Percentiles rank a stretch among this genome's conserved stretches.
Conservation (phyloP, 495 filamentous ascomycete species). For the Entonaema liquescens region DNA sequence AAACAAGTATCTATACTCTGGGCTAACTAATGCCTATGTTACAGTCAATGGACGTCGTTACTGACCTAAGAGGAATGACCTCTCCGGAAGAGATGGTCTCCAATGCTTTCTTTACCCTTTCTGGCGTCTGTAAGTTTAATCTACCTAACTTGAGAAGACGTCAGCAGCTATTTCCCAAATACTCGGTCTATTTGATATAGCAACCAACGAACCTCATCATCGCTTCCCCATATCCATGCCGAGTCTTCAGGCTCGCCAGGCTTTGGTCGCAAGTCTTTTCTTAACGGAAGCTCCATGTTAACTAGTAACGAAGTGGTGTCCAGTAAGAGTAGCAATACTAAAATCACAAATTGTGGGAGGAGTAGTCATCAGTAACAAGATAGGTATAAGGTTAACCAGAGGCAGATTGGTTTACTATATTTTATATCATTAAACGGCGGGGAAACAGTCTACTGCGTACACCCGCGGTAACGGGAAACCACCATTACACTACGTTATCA, state of each 20-base stretch:
- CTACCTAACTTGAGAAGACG: slow-evolving; percentile 46
- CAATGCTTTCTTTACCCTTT: slow-evolving; percentile 55
- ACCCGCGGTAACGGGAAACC: not conserved
- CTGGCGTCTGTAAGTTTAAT: slow-evolving; percentile 61
- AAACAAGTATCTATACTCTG: not conserved
- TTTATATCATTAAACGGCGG: not conserved
- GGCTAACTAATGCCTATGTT: not conserved
- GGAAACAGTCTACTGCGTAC: not conserved
- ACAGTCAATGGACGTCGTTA: not conserved
- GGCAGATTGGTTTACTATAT: not conserved
- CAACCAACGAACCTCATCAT: slow-evolving; percentile 59
- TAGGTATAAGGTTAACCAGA: not conserved
- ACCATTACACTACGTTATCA: not conserved
- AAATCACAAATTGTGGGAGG: not conserved
- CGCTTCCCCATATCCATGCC: slow-evolving; percentile 71
- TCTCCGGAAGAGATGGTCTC: slow-evolving; percentile 57
- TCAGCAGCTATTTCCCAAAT: slow-evolving; percentile 1
- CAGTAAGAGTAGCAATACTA: not conserved
- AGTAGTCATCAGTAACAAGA: not conserved
- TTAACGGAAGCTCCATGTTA: slow-evolving; percentile 25
- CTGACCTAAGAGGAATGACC: slow-evolving; percentile 58
- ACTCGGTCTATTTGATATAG: not conserved
- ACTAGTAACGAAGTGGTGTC: not conserved
- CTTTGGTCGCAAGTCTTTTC: slow-evolving; percentile 34
- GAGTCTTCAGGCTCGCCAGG: slow-evolving; percentile 47